phyloP scores from a whole-genome alignment of 2,329 filamentous ascomycete species.

The Fusarium tricinctum region DNA sequence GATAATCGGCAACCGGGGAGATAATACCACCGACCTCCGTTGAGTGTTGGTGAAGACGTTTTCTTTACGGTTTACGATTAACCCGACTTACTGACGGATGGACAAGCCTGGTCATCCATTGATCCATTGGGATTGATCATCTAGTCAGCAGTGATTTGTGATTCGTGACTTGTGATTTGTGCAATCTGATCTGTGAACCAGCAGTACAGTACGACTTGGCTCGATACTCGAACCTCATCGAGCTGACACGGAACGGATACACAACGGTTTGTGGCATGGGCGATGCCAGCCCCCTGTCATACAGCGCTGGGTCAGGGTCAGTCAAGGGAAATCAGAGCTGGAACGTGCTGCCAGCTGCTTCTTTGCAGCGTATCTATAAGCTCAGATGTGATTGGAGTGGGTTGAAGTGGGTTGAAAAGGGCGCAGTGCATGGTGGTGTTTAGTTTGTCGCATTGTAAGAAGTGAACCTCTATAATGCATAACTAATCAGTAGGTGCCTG shows the following conservation, averaged over 20 bases:
- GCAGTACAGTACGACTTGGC: constrained; percentile 12
- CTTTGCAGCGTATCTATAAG: constrained; percentile 9
- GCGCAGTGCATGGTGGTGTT: too few species aligned
- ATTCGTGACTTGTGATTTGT: neutral
- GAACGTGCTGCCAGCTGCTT: constrained; percentile 6
- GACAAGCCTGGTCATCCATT: too few species aligned
- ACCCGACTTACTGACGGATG: neutral
- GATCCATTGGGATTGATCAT: too few species aligned
- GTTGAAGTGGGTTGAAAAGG: too few species aligned
- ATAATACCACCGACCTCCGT: constrained; percentile 24
- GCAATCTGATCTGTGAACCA: neutral
- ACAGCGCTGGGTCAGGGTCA: constrained; percentile 17
- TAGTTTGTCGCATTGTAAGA: neutral
- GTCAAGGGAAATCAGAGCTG: constrained; percentile 1
- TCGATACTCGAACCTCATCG: constrained; percentile 42
- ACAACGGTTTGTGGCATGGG: constrained; percentile 27
- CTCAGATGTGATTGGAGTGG: too few species aligned
- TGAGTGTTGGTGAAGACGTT: neutral
- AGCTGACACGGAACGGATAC: constrained; percentile 38
- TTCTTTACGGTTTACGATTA: neutral
- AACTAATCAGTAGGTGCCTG: constrained; percentile 23
- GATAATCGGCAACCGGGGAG: constrained; percentile 22
- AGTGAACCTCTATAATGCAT: neutral
- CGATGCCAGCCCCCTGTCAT: constrained; percentile 25
- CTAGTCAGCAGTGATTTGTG: too few species aligned